These are phyloP conservation scores for Coniophora puteana DNA, from an alignment of 1,284 basidiomycete species.

Conservation along the genomic window DNA sequence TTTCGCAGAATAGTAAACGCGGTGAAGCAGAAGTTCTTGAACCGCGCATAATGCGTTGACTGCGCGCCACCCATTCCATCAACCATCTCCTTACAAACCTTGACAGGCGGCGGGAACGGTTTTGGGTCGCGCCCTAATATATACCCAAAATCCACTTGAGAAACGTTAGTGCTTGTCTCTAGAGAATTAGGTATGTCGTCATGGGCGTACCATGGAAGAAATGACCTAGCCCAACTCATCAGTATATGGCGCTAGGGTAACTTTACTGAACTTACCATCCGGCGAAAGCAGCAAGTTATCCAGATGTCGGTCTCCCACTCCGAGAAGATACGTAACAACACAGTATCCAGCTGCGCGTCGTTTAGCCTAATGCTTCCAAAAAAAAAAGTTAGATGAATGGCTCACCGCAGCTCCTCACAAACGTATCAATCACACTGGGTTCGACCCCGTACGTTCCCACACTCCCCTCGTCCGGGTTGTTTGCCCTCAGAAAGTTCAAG, in stretches of 20 bases:
- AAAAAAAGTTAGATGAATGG: conserved; percentile 13
- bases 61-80: conserved; percentile 98
- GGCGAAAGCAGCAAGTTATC: conserved; percentile 94
- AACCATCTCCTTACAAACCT: conserved; percentile 99
- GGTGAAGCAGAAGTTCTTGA: conserved; percentile 95
- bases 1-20: conserved; percentile 95
- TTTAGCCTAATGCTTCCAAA: conserved; percentile 9
- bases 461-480: conserved; percentile 89
- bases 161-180: conserved; percentile 11
- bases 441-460: conserved; percentile 92
- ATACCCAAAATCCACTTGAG: conserved; percentile 94
- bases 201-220: conserved; percentile 75
- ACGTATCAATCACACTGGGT: conserved; percentile 91
- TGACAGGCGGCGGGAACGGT: conserved; percentile 96
- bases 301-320: conserved; percentile 96
- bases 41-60: conserved; percentile 89
- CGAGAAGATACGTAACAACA: conserved; percentile 94
- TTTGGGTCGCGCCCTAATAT: conserved; percentile 98
- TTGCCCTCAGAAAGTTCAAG: conserved; percentile 82
- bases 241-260: conserved; percentile 7
- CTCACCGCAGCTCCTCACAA: conserved; percentile 95
- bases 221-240: conserved; percentile 44
- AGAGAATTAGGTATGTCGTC: conserved; percentile 1
- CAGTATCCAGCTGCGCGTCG: conserved; percentile 85
- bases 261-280: conserved; percentile 63